Conservation (phyloP, 495 filamentous ascomycete species). For the Emericellopsis terricola region DNA sequence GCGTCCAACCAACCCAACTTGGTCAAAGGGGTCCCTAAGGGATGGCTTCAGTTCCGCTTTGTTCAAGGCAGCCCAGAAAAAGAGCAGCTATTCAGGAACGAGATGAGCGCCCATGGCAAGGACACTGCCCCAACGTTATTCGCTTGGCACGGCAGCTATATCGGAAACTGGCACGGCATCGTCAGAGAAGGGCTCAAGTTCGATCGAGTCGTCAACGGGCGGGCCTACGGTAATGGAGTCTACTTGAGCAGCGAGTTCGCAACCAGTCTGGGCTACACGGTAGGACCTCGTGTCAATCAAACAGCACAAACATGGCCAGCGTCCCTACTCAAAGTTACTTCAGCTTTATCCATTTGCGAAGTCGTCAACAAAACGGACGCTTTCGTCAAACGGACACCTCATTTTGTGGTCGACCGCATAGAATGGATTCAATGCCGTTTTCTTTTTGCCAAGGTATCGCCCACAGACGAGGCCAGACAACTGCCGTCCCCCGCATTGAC, state of each 20-base stretch:
- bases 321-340: constrained; percentile 37
- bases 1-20: constrained; percentile 16
- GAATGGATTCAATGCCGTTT: constrained; percentile 92
- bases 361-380: constrained; percentile 58
- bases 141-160: constrained; percentile 65
- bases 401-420: constrained; percentile 55
- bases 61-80: constrained; percentile 84
- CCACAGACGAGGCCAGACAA: not conserved
- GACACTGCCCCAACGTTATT: constrained; percentile 50
- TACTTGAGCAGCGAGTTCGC: constrained; percentile 48
- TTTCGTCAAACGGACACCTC: constrained; percentile 35
- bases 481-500: constrained; percentile 1
- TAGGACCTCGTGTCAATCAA: not conserved
- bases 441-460: constrained; percentile 42
- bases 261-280: constrained; percentile 40
- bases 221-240: constrained; percentile 62
- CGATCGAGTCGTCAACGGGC: constrained; percentile 38
- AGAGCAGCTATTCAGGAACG: constrained; percentile 56
- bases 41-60: constrained; percentile 70
- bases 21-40: constrained; percentile 43
- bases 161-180: constrained; percentile 82
- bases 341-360: constrained; percentile 67
- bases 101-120: constrained; percentile 16
- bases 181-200: constrained; percentile 69
- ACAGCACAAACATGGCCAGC: constrained; percentile 35